Evolutionary conservation across 129 eudicot genomes (phyloP), one percentile per base, ranked within the genome.

Genomic region (Saussurea involucrata): DNA sequence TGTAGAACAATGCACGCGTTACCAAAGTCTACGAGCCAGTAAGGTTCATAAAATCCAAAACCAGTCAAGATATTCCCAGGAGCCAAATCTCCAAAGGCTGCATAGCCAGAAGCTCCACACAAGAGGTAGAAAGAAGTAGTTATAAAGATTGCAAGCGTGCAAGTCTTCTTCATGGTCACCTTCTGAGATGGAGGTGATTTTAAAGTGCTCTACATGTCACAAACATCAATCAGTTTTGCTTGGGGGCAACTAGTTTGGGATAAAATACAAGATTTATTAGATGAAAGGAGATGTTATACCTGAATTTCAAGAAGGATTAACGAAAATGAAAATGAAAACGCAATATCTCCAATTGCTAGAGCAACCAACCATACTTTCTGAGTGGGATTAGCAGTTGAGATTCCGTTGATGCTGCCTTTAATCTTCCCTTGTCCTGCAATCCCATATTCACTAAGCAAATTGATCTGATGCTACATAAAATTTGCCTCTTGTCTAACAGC

Each of bases 31-130:
- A 93, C 68, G 29, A 93, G 93, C 98, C 98, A 93, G 24, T 83
- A 90, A 0, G 95, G 97, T 69, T 93, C 97, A 33, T 93, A 90
- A 72, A 93, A 90, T n/a, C 97, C 97, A 63, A 92, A 92, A 21
- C 98, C 98, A 0, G 97, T 90, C 83, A 93, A 68, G 78, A 93
- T 81, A 75, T 93, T 93, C 53, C 98, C 98, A 6, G 98, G 98
- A 71, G 97, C 82, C 18, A 73, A 72, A 67, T 88, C 81, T 32
- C 98, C 98, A 75, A 93, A 88, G 15, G 98, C 95, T 15, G 97
- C 97, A 73, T 93, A 93, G 12, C 98, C 98, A 6, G 90, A 85
- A 13, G 92, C 91, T 69, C 92, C 98, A 68, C 92, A 90, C 60
- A 79, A 83, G 24, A 95, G 74, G 87, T 95, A 87, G 71, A 95